Evolutionary conservation across 805 yeast species (phyloP), one percentile per base, ranked within the genome.

Genomic region (Zygosaccharomyces kombuchaensis): DNA sequence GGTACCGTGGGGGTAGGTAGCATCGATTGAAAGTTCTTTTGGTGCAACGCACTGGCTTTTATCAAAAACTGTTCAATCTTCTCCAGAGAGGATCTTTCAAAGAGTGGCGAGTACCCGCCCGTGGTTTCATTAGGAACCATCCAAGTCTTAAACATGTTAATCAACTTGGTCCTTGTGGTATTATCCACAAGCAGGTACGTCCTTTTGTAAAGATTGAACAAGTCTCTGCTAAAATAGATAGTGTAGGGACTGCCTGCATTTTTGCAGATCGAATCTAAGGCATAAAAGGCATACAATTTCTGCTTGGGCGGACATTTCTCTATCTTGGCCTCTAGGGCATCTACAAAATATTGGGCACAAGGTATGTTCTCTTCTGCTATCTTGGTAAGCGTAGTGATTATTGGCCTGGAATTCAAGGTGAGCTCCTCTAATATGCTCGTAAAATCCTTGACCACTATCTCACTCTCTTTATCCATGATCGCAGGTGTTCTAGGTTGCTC

Each of bases 211-310:
- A 86, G 70, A 53, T 75, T 77, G 67, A 77, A 84, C 38, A 66
- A 50, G 52, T 51, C 82, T 81, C 52, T 79, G 73, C 43, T 90
- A 83, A 62, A 93, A 80, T 42, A 86, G 64, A 81, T 73, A n/a
- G 88, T 86, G 63, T 91, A 93, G 1, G 98, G 97, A 50, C 82
- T 76, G 7, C 97, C 96, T 26, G 87, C 82, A 58, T 83, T 87
- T 65, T 93, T 93, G 68, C 91, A 85, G 39, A 93, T 85, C 13
- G 97, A 89, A 65, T 93, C 98, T 45, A 93, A 67, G 37, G 91
- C 73, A 61, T 91, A 93, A 49, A 93, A 73, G 3, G 93, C 81
- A 56, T 78, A 93, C 39, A 93, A 73, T 66, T 93, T 93, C 53
- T 87, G 90, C 9, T 78, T 75, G 1, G 97, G 97, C 2, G 86